Evolutionary conservation across 1,284 basidiomycete species (phyloP).

Genomic region (Ceratorhiza oryzae-sativae): DNA sequence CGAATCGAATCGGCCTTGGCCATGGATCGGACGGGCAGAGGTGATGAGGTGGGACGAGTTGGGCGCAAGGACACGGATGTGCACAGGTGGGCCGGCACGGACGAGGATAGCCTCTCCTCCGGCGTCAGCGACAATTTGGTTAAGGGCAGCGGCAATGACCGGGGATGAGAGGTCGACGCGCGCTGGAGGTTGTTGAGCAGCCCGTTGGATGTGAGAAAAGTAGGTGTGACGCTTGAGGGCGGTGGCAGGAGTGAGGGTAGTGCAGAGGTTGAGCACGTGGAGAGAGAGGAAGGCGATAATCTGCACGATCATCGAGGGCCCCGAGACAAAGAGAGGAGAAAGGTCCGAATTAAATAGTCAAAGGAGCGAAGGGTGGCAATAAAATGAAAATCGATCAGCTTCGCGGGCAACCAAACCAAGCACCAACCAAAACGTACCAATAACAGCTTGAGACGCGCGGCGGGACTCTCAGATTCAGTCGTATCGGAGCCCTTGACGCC

Average conservation of each 20-base stretch:
- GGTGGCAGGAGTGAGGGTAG: slow-evolving; percentile 83
- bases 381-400: slow-evolving; percentile 39
- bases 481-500: slow-evolving; percentile 71
- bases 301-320: slow-evolving; percentile 50
- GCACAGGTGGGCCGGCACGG: slow-evolving; percentile 72
- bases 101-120: slow-evolving; percentile 63
- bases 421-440: slow-evolving; percentile 60
- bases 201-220: slow-evolving; percentile 29
- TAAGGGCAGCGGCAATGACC: slow-evolving; percentile 57
- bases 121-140: slow-evolving; percentile 51
- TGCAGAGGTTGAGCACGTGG: slow-evolving; percentile 92
- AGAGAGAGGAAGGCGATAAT: slow-evolving; percentile 88
- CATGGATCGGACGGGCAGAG: slow-evolving; percentile 42
- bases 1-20: slow-evolving; percentile 65
- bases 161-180: slow-evolving; percentile 42
- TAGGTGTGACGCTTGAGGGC: slow-evolving; percentile 63
- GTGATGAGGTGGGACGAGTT: slow-evolving; percentile 37
- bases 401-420: slow-evolving; percentile 1
- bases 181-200: slow-evolving; percentile 23
- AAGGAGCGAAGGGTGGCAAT: slow-evolving; percentile 45
- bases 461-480: slow-evolving; percentile 73
- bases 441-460: slow-evolving; percentile 88
- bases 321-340: no score
- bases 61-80: slow-evolving; percentile 60
- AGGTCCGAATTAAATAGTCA: no score